These are phyloP conservation scores for Acanthamoeba triangularis DNA, from an alignment of 208 protist genomes.

Conservation along the genomic window DNA sequence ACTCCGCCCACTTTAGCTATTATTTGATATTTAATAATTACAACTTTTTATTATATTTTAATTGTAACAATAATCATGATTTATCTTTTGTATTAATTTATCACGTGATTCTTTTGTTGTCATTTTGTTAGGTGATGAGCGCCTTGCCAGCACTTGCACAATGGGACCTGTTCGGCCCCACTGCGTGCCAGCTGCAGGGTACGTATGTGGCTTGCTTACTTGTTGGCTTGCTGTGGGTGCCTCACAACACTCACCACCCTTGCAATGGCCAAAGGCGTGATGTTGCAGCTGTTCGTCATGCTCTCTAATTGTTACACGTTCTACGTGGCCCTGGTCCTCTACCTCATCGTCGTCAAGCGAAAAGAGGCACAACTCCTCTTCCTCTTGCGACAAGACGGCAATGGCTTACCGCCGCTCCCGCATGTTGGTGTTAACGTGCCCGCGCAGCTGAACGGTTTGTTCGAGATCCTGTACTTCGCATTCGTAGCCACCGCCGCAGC, in stretches of 20 bases:
- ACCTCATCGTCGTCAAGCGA: conserved; percentile 44
- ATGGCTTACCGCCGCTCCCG: neutral
- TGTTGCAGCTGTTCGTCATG: conserved; percentile 1
- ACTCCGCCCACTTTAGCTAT: neutral
- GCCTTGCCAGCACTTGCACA: neutral
- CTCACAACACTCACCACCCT: neutral
- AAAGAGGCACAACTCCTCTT: conserved; percentile 6
- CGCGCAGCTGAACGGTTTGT: neutral
- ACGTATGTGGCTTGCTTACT: neutral
- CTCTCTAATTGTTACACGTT: conserved; percentile 17
- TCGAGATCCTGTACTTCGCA: conserved; percentile 20
- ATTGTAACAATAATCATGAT: too few species aligned
- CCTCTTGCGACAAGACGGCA: neutral
- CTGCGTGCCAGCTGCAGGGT: conserved; percentile 21
- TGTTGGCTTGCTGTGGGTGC: neutral
- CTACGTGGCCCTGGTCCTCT: conserved; percentile 34
- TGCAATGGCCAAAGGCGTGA: neutral
- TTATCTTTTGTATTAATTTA: neutral
- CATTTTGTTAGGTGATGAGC: neutral
- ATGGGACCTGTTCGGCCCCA: neutral
- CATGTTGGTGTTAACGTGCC: neutral
- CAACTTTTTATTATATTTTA: neutral
- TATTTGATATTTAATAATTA: neutral
- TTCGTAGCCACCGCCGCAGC: neutral
- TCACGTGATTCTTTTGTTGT: neutral